These are phyloP conservation scores for Anthoceros angustus DNA, from an alignment of 225 moss, liverwort and hornwort species.

Conservation along the genomic window DNA sequence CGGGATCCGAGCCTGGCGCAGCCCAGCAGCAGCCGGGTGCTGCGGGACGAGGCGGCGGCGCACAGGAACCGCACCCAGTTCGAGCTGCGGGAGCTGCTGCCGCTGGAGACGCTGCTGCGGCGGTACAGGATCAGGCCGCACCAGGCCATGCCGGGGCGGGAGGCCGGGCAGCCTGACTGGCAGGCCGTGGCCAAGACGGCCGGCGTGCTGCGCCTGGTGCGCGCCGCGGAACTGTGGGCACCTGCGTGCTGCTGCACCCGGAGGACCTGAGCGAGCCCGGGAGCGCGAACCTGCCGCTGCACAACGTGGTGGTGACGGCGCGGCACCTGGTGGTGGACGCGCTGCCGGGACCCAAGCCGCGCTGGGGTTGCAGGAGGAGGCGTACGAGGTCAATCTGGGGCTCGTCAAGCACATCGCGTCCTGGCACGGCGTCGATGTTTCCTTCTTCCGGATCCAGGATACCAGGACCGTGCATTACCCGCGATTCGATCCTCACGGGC, in stretches of 20 bases:
- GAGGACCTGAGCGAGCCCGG: neutral
- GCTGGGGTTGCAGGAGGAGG: neutral
- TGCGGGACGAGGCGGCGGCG: neutral
- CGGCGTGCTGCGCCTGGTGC: constrained; percentile 4
- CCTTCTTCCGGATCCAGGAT: constrained; percentile 3
- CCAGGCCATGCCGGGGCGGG: neutral
- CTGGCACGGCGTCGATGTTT: neutral
- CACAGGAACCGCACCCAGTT: neutral
- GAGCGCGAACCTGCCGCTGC: neutral
- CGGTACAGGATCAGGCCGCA: neutral
- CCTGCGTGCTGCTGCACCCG: constrained; percentile 3
- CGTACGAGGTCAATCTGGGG: neutral
- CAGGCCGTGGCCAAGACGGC: neutral
- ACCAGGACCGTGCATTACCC: neutral
- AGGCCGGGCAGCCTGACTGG: neutral
- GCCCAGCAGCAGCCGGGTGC: neutral
- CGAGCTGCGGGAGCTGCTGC: neutral
- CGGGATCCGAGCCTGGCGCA: neutral
- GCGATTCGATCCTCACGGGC: neutral
- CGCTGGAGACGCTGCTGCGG: neutral
- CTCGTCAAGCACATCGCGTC: neutral
- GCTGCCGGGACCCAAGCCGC: neutral
- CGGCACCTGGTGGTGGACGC: constrained; percentile 1
- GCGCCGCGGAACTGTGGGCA: neutral
- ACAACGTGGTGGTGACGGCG: constrained; percentile 1